Base-by-base conservation (phyloP, 768 basidiomycete genomes). In the Inosperma sp. region DNA sequence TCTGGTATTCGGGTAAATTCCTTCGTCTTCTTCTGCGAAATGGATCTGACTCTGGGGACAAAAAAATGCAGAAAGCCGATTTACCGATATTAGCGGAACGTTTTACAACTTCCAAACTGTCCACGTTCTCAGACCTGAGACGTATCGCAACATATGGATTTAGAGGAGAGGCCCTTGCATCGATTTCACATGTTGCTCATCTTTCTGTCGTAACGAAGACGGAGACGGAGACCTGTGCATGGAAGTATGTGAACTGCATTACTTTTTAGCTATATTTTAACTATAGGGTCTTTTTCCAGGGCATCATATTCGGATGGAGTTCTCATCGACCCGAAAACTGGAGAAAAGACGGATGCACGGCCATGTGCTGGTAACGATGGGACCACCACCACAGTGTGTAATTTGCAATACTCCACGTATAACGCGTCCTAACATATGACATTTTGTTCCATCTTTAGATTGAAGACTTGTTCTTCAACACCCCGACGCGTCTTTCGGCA, bases 311-410 rank as follows among this genome's bases (percentile, higher is more conserved):
- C 77, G 3, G 87, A 97, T 63, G 93, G 96, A 0, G 68, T 67
- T 5, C 74, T 97, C 29, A 74, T 81, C 2, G 79, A 85, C 10
- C 65, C 79, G 1, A 93, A 89, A 62, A 76, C 83, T 9, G 88
- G 88, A 2, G 78, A 82, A 43, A 77, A 76, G 1, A 63, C 80
- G 0, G 88, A 93, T 39, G 91, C 94, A 0, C 90, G 88, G 59
- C 86, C 95, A 12, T 87, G 84, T 55, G 95, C 96, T 14, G 93
- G 93, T 5, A 96, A 94, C 59, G 89, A 96, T 49, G 96, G 96
- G 3, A 98, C 96, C 0, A 85, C 82, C 2, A 85, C 98, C 37
- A 85, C 78, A 2, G 94, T 92, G 60, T 45, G 80, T 67, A 26
- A n/a, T n/a, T n/a, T n/a, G n/a, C n/a, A n/a, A n/a, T n/a, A n/a